phyloP scores from a whole-genome alignment of 2,329 filamentous ascomycete species.

The Magnaporthiopsis rhizophila region DNA sequence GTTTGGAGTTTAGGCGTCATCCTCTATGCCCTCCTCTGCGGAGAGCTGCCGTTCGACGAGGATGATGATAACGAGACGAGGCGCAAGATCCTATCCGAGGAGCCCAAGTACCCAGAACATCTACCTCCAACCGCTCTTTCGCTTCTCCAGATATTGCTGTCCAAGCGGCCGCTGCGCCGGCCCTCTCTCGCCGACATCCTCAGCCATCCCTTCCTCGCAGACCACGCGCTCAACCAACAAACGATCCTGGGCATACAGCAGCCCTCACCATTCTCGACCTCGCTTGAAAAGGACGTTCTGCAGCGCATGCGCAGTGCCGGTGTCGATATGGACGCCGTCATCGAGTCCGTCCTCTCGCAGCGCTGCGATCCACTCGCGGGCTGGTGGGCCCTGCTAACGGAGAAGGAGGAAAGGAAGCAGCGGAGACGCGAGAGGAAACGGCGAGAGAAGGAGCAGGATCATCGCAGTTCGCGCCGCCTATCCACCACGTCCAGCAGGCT shows the following conservation, averaged over 20 bases:
- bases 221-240: slow-evolving; percentile 81
- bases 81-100: slow-evolving; percentile 72
- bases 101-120: slow-evolving; percentile 76
- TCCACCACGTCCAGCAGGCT: slow-evolving; percentile 86
- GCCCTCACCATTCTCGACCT: slow-evolving; percentile 73
- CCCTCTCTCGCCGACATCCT: slow-evolving; percentile 80
- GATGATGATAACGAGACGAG: slow-evolving; percentile 88
- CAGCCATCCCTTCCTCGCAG: slow-evolving; percentile 76
- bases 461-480: slow-evolving; percentile 68
- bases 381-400: slow-evolving; percentile 92
- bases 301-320: slow-evolving; percentile 90
- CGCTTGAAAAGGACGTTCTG: slow-evolving; percentile 82
- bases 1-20: slow-evolving; percentile 90
- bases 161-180: slow-evolving; percentile 78
- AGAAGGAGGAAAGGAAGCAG: slow-evolving; percentile 90
- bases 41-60: slow-evolving; percentile 90
- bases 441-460: slow-evolving; percentile 75
- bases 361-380: slow-evolving; percentile 84
- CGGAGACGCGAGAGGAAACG: slow-evolving; percentile 71
- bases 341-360: slow-evolving; percentile 86
- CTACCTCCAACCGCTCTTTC: slow-evolving; percentile 70
- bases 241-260: slow-evolving; percentile 78
- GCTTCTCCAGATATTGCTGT: slow-evolving; percentile 72
- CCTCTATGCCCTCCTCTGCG: slow-evolving; percentile 71
- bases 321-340: slow-evolving; percentile 87